phyloP scores from a whole-genome alignment of 2,329 filamentous ascomycete species.

The Ascochyta rabiei region DNA sequence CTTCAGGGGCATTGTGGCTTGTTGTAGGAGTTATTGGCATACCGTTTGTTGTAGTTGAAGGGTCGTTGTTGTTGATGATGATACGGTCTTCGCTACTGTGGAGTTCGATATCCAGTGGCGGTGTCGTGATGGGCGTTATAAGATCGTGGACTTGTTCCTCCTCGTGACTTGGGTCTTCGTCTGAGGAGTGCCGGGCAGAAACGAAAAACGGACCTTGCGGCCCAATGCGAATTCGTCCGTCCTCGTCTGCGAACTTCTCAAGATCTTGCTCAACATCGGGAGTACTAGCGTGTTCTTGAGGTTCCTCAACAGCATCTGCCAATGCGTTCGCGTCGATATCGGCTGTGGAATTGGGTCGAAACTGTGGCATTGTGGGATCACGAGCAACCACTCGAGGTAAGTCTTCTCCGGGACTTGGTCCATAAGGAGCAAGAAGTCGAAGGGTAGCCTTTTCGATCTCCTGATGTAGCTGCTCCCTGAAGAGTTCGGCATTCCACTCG shows the following conservation, averaged over 20 bases:
- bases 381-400: slow-evolving; percentile 11
- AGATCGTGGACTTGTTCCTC: neutral
- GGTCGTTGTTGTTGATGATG: too few species aligned
- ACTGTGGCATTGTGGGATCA: slow-evolving; percentile 73
- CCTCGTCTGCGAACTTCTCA: slow-evolving; percentile 9
- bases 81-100: neutral
- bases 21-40: neutral
- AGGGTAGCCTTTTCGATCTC: neutral
- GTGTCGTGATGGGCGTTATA: neutral
- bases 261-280: neutral
- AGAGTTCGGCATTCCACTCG: slow-evolving; percentile 11
- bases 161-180: neutral
- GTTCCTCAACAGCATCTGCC: neutral
- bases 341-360: slow-evolving; percentile 62
- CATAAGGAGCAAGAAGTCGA: neutral
- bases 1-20: slow-evolving; percentile 1
- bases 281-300: neutral
- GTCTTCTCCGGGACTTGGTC: neutral
- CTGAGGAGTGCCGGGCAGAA: neutral
- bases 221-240: slow-evolving; percentile 6
- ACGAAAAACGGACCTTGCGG: slow-evolving; percentile 4
- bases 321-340: slow-evolving; percentile 10
- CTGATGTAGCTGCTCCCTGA: slow-evolving; percentile 4
- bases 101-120: neutral
- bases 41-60: neutral